These are phyloP conservation scores for Gastrodia elata DNA, from an alignment of 106 monocot species.

Conservation along the genomic window DNA sequence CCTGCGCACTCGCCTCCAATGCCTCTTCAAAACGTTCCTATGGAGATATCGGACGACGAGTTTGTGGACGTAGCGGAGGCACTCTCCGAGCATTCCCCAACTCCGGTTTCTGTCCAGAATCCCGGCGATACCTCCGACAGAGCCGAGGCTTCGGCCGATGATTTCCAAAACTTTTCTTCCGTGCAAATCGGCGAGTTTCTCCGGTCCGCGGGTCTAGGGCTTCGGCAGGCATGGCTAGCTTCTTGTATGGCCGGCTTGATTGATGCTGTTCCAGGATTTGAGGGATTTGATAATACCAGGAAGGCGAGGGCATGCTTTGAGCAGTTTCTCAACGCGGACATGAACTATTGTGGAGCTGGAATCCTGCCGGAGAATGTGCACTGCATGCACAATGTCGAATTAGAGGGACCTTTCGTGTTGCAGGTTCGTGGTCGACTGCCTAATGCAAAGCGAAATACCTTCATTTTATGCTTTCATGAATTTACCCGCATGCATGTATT, in stretches of 20 bases:
- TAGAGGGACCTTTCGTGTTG: constrained; percentile 83
- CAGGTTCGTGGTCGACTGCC: constrained; percentile 35
- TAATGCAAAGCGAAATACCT: neutral
- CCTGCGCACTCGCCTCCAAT: constrained; percentile 5
- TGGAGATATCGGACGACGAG: constrained; percentile 62
- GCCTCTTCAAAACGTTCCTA: constrained; percentile 12
- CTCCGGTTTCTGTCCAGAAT: constrained; percentile 10
- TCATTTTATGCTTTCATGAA: neutral
- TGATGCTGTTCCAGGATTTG: constrained; percentile 23
- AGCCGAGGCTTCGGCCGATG: neutral
- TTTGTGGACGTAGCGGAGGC: constrained; percentile 45
- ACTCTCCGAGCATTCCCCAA: constrained; percentile 38
- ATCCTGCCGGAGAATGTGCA: constrained; percentile 64
- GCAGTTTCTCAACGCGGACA: constrained; percentile 66
- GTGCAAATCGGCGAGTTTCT: constrained; percentile 36
- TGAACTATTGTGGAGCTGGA: constrained; percentile 65
- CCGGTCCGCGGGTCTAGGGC: constrained; percentile 36
- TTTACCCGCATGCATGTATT: neutral
- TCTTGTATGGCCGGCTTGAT: constrained; percentile 32
- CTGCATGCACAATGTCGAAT: constrained; percentile 44
- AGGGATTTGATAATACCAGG: constrained; percentile 17
- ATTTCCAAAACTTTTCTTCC: neutral
- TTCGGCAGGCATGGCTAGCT: constrained; percentile 62
- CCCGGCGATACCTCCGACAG: neutral
- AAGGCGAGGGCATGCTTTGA: constrained; percentile 77